These are phyloP conservation scores for Tubosaeta sp. DNA, from an alignment of 768 basidiomycete species.

Conservation along the genomic window DNA sequence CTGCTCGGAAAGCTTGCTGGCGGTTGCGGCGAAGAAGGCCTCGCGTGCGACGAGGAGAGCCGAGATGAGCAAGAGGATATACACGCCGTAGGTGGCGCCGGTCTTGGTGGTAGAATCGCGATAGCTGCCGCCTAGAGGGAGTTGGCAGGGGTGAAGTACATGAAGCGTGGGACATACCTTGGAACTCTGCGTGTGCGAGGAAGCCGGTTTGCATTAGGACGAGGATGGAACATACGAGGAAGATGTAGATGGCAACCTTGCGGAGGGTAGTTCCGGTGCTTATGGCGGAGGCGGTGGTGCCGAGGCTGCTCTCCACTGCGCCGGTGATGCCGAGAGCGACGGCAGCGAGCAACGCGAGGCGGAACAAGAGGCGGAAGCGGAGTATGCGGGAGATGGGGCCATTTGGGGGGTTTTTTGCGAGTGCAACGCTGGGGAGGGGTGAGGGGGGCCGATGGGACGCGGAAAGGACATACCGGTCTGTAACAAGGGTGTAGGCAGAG, in stretches of 20 bases:
- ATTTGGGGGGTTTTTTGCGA: conserved; percentile 14
- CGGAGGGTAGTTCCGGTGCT: conserved; percentile 24
- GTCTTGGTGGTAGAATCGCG: background rate
- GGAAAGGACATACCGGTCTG: conserved; percentile 22
- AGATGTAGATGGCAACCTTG: conserved; percentile 26
- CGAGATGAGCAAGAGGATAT: conserved; percentile 22
- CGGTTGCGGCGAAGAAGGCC: conserved; percentile 29
- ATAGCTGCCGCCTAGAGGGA: conserved; percentile 9
- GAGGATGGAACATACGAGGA: conserved; percentile 24
- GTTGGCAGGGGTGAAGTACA: background rate
- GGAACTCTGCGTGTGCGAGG: conserved; percentile 18
- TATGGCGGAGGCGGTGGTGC: conserved; percentile 1
- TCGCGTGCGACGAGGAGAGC: conserved; percentile 27
- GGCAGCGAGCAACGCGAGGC: conserved; percentile 22
- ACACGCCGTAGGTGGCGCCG: conserved; percentile 18
- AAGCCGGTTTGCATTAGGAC: conserved; percentile 16
- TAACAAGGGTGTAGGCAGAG: conserved; percentile 29
- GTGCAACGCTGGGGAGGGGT: conserved; percentile 7
- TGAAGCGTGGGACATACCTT: conserved; percentile 3
- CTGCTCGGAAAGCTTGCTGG: conserved; percentile 9
- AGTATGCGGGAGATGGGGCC: conserved; percentile 16
- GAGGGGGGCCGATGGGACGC: background rate
- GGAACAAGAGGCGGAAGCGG: conserved; percentile 20
- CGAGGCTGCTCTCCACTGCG: conserved; percentile 11
- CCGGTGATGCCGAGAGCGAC: conserved; percentile 28